Conservation (phyloP, 2,329 filamentous ascomycete species). For the Dactylella cylindrospora region DNA sequence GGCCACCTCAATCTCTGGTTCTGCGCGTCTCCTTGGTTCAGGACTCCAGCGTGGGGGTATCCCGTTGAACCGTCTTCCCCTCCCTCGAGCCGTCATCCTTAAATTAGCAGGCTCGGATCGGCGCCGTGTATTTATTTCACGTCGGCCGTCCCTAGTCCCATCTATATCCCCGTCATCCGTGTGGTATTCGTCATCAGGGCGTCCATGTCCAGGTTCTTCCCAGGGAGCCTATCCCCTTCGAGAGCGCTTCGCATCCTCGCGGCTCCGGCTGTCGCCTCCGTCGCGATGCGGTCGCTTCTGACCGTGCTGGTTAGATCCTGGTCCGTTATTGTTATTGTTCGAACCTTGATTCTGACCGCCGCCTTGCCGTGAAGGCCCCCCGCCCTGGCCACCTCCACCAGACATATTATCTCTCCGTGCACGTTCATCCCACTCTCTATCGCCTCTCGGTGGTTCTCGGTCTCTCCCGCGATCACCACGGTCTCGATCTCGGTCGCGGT, state of each 20-base stretch:
- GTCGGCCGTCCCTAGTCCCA: too few relatives aligned
- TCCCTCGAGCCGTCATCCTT: too few relatives aligned
- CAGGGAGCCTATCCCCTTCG: slow-evolving; percentile 32
- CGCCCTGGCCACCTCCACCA: slow-evolving; percentile 16
- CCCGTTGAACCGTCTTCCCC: too few relatives aligned
- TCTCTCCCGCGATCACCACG: slow-evolving; percentile 26
- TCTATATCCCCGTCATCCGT: too few relatives aligned
- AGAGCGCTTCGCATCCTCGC: slow-evolving; percentile 40
- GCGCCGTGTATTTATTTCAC: too few relatives aligned
- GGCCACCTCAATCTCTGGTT: too few relatives aligned
- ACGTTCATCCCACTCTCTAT: slow-evolving; percentile 30
- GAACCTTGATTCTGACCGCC: slow-evolving; percentile 14
- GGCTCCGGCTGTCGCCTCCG: slow-evolving; percentile 29
- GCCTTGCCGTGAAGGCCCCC: slow-evolving; percentile 9
- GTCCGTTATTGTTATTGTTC: slow-evolving; percentile 4
- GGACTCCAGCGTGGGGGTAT: too few relatives aligned
- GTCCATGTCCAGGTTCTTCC: too few relatives aligned
- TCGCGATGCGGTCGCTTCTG: slow-evolving; percentile 41
- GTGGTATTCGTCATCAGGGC: too few relatives aligned
- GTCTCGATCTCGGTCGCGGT: slow-evolving; percentile 26
- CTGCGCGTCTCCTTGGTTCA: too few relatives aligned
- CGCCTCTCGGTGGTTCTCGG: slow-evolving; percentile 8
- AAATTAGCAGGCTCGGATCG: too few relatives aligned
- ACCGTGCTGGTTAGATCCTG: slow-evolving; percentile 20
- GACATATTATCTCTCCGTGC: slow-evolving; percentile 13